phyloP scores from a whole-genome alignment of 805 yeast genomes.

The Metschnikowia noctiluminum region DNA sequence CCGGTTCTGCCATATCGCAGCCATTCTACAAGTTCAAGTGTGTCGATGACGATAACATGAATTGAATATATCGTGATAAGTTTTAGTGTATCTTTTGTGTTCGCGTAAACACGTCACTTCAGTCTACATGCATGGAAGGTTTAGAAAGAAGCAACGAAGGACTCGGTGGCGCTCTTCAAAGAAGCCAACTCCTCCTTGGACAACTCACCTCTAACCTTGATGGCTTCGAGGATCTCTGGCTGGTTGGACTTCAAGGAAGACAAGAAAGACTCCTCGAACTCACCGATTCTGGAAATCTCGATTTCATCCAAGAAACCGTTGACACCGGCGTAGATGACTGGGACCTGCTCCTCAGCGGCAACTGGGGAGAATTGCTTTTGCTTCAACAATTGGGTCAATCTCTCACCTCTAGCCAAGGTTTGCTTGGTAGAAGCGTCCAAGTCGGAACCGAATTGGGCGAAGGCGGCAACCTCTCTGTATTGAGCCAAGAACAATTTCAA shows the following conservation, averaged over 20 bases:
- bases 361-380: constrained; percentile 97
- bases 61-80: constrained; percentile 19
- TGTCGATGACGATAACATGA: constrained; percentile 6
- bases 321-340: constrained; percentile 98
- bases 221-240: constrained; percentile 75
- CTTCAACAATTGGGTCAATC: constrained; percentile 97
- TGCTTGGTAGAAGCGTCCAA: constrained; percentile 99
- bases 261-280: constrained; percentile 90
- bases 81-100: constrained; percentile 19
- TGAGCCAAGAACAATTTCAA: constrained; percentile 99
- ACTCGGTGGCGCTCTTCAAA: constrained; percentile 88
- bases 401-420: constrained; percentile 99
- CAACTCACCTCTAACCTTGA: constrained; percentile 86
- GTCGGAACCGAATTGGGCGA: constrained; percentile 99
- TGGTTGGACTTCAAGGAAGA: constrained; percentile 90
- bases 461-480: constrained; percentile 99
- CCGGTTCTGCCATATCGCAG: not conserved
- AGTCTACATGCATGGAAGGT: constrained; percentile 19
- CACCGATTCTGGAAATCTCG: constrained; percentile 80
- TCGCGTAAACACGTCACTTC: constrained; percentile 15
- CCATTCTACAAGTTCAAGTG: not conserved
- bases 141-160: constrained; percentile 86
- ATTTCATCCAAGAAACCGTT: constrained; percentile 95
- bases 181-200: constrained; percentile 80
- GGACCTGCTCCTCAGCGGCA: constrained; percentile 99